Conservation (phyloP, 805 yeast species). For the Teunomyces aglyptinius region DNA sequence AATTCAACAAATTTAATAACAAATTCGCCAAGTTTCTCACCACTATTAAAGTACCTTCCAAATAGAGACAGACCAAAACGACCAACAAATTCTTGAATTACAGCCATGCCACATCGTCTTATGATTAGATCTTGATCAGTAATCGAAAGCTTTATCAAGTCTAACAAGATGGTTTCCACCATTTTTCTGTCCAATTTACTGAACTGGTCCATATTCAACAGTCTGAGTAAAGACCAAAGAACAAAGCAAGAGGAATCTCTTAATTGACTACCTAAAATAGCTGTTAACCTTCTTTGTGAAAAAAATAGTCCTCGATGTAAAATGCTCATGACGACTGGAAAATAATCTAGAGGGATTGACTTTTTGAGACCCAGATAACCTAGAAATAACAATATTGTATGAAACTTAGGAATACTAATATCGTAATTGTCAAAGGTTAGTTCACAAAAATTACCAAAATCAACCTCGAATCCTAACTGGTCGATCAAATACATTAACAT, state of each 20-base stretch:
- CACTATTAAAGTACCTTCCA: constrained; percentile 10
- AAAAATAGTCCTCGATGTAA: constrained; percentile 49
- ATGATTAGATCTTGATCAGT: constrained; percentile 74
- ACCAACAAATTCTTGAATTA: constrained; percentile 82
- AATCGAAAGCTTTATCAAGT: constrained; percentile 52
- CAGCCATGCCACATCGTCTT: constrained; percentile 82
- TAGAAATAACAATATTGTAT: constrained; percentile 55
- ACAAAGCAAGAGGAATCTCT: constrained; percentile 85
- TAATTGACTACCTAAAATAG: constrained; percentile 61
- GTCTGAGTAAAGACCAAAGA: constrained; percentile 71
- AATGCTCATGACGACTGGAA: constrained; percentile 33
- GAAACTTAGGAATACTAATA: constrained; percentile 46
- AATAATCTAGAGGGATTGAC: constrained; percentile 18
- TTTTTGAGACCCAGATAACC: constrained; percentile 43
- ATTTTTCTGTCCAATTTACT: constrained; percentile 5
- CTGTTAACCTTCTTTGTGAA: constrained; percentile 53
- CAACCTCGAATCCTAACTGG: constrained; percentile 24
- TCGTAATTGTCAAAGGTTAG: constrained; percentile 24
- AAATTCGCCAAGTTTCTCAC: constrained; percentile 24
- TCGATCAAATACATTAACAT: constrained; percentile 31
- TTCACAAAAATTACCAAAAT: constrained; percentile 2
- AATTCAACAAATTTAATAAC: constrained; percentile 55
- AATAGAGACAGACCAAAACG: constrained; percentile 54
- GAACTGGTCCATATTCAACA: constrained; percentile 17
- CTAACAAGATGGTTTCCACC: constrained; percentile 22